phyloP scores from a whole-genome alignment of 202 grass and related monocot species.

The Zizania palustris region DNA sequence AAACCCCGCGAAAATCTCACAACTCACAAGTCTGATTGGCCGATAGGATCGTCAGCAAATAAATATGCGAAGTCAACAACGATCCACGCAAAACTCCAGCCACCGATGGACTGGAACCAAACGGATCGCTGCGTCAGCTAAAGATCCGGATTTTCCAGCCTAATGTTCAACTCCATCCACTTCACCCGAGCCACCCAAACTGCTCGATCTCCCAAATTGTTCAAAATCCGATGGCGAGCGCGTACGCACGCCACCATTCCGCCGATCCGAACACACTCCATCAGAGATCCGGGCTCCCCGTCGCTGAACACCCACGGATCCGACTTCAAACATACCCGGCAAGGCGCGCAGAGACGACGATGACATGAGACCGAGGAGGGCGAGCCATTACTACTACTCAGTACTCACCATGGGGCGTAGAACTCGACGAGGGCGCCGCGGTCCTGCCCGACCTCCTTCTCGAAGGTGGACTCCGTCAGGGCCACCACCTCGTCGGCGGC shows the following conservation, averaged over 20 bases:
- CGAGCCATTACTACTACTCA: neutral
- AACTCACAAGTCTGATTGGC: neutral
- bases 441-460: slow-evolving; percentile 92
- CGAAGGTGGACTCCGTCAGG: slow-evolving; percentile 81
- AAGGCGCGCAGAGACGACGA: neutral
- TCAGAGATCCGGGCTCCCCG: neutral
- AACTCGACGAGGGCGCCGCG: slow-evolving; percentile 96
- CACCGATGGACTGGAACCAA: neutral
- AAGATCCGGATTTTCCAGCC: neutral
- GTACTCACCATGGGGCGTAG: slow-evolving; percentile 87
- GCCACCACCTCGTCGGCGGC: slow-evolving; percentile 64
- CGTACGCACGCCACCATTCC: neutral
- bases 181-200: neutral
- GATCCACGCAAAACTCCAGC: neutral
- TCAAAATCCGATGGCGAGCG: neutral
- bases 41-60: neutral
- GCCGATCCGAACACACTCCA: neutral
- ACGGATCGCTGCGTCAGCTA: neutral
- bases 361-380: too few species aligned
- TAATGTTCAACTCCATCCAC: neutral
- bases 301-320: slow-evolving; percentile 14
- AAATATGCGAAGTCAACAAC: neutral
- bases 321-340: neutral
- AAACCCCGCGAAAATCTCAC: neutral
- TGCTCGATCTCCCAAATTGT: neutral